phyloP scores from a whole-genome alignment of 768 basidiomycete genomes.

The Austroboletus eburneus region DNA sequence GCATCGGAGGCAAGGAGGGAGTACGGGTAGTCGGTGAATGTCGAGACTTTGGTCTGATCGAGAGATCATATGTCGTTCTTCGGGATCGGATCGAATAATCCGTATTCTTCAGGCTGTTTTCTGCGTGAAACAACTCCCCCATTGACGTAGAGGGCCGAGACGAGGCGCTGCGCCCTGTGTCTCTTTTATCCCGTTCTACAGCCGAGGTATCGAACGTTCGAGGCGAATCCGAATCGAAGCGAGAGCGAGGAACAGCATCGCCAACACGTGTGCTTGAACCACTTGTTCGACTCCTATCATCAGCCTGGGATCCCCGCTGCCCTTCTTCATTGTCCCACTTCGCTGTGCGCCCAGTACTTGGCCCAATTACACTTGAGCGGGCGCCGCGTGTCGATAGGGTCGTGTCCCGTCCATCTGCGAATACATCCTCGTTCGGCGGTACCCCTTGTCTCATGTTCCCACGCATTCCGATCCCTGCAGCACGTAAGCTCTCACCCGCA shows the following conservation, averaged over 20 bases:
- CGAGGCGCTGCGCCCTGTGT: slow-evolving; percentile 10
- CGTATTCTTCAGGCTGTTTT: slow-evolving; percentile 11
- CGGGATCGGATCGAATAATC: slow-evolving; percentile 18
- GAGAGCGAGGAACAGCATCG: slow-evolving; percentile 18
- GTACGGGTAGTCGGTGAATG: slow-evolving; percentile 11
- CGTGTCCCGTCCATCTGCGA: slow-evolving; percentile 23
- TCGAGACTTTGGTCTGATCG: slow-evolving; percentile 20
- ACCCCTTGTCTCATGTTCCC: slow-evolving; percentile 26
- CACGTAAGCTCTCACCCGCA: slow-evolving; percentile 63
- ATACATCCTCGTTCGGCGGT: slow-evolving; percentile 35
- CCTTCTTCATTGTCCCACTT: slow-evolving; percentile 27
- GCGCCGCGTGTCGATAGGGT: slow-evolving; percentile 14
- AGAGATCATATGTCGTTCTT: slow-evolving; percentile 23
- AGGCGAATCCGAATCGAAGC: slow-evolving; percentile 25
- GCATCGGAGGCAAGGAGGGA: slow-evolving; percentile 14
- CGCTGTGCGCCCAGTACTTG: slow-evolving; percentile 8
- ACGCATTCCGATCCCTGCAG: slow-evolving; percentile 58
- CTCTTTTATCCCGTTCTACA: slow-evolving; percentile 20
- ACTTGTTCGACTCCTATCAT: slow-evolving; percentile 21
- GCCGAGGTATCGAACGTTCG: slow-evolving; percentile 13
- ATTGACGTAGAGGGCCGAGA: slow-evolving; percentile 53
- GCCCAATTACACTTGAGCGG: slow-evolving; percentile 10
- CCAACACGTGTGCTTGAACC: slow-evolving; percentile 21
- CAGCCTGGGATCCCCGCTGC: slow-evolving; percentile 12
- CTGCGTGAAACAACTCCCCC: slow-evolving; percentile 42